Evolutionary conservation across 768 basidiomycete genomes (phyloP), one percentile per base, ranked within the genome.

Genomic region (Cubamyces lactineus): DNA sequence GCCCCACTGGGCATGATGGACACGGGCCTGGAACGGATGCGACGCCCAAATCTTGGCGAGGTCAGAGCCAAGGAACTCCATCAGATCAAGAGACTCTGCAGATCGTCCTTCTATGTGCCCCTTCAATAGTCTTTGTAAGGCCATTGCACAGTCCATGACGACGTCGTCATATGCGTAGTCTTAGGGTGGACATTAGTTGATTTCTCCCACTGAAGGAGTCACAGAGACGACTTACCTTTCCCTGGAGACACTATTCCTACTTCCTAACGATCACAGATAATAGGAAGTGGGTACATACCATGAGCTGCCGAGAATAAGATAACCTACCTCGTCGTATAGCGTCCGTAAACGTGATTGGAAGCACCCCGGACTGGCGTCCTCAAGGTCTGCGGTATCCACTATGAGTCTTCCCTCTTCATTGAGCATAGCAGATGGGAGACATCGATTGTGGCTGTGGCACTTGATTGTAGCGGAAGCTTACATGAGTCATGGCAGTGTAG

Each of bases 151-250:
- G 0, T 17, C 12, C 6, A 23, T 23, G 5, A 61, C 41, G 23
- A 53, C 59, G 42, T 61, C 59, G 21, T 61, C 59, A n/a, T 53
- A 24, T 2, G 59, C 59, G 23, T 40, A 61, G 17, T 61, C 59
- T 61, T 17, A 8, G 9, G 34, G 11, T 34, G 1, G 9, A 28
- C 28, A 28, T 28, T 28, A 34, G 34, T 11, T 4, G 34, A 9
- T 34, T 34, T 11, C 34, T 6, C 34, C 1, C 9, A 6, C 5
- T 6, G 5, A 9, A 11, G 28, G 34, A 11, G 1, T 34, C 9
- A 11, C 11, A 11, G 9, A 7, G 9, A 7, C 9, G 12, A 46
- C 21, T 12, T 11, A 61, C 59, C 59, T 48, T 53, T 53, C 16
- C 59, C 59, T 5, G 46, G 59, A 2, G 59, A 54, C 23, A 49